phyloP scores from a whole-genome alignment of 1,284 basidiomycete species.

The Golubevia sp. region DNA sequence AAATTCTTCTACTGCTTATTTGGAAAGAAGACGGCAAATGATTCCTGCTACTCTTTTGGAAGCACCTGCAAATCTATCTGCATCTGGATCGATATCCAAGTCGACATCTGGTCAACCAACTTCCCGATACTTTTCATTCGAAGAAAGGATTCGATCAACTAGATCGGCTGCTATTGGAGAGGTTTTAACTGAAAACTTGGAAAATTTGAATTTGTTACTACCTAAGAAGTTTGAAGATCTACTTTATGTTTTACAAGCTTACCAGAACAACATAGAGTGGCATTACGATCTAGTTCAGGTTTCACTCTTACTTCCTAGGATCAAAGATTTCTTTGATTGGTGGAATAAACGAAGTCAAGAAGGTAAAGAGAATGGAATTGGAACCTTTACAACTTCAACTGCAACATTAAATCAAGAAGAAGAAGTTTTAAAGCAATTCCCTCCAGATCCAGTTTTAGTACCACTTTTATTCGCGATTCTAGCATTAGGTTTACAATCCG shows the following conservation, averaged over 20 bases:
- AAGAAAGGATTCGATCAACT: not conserved
- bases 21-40: too few species aligned
- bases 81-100: too few species aligned
- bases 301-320: slow-evolving; percentile 38
- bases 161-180: slow-evolving; percentile 32
- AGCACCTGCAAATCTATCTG: not conserved
- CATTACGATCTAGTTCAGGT: slow-evolving; percentile 37
- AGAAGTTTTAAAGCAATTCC: slow-evolving; percentile 12
- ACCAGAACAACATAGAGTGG: slow-evolving; percentile 35
- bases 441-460: slow-evolving; percentile 42
- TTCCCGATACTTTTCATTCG: too few species aligned
- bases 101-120: too few species aligned
- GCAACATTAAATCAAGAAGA: slow-evolving; percentile 15
- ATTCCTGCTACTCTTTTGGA: not conserved
- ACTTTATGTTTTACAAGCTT: slow-evolving; percentile 32
- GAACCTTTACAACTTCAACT: slow-evolving; percentile 40
- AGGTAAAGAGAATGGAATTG: not conserved
- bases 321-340: slow-evolving; percentile 42
- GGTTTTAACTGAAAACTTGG: slow-evolving; percentile 27
- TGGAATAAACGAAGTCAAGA: slow-evolving; percentile 13
- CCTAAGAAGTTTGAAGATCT: slow-evolving; percentile 30
- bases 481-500: slow-evolving; percentile 40
- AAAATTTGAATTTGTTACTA: slow-evolving; percentile 6
- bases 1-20: not conserved
- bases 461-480: slow-evolving; percentile 44